A percentile compares a stretch with the other conserved stretches of the same genome.
Conservation (phyloP, 345 rosid species). For the Rhodamnia rubescens region DNA sequence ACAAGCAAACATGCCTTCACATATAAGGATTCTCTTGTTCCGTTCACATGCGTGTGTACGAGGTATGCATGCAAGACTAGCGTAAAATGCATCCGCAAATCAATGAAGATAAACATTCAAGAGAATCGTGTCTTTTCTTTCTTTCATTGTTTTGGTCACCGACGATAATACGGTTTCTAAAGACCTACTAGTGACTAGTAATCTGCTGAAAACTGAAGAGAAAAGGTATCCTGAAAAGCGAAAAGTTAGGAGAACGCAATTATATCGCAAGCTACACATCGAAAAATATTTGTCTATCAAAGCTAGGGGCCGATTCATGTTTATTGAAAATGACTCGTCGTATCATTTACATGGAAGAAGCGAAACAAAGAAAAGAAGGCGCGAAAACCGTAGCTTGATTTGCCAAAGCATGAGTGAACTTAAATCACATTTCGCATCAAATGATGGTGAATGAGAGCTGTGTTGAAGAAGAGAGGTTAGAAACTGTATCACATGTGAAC, state of each 20-base stretch:
- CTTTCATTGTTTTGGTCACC: neutral
- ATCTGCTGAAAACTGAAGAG: neutral
- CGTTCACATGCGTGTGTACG: neutral
- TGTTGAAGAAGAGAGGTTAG: neutral
- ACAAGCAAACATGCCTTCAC: neutral
- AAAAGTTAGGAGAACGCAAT: neutral
- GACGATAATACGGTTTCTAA: neutral
- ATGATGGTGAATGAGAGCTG: neutral
- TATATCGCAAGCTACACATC: neutral
- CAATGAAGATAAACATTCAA: neutral
- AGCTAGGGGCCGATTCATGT: neutral
- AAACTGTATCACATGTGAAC: neutral
- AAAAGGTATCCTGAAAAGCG: neutral
- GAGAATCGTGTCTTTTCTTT: neutral
- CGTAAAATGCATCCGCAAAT: neutral
- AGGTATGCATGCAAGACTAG: neutral
- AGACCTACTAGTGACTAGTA: neutral
- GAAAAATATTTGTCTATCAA: neutral
- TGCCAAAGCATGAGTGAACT: too few species aligned
- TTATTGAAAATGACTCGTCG: neutral
- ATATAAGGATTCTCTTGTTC: neutral
- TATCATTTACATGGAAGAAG: too few species aligned
- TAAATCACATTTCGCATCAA: neutral
- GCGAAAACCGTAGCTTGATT: too few species aligned
- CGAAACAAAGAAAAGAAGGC: too few species aligned